phyloP scores from a whole-genome alignment of 2,329 filamentous ascomycete genomes.

The Huntiella omanensis region DNA sequence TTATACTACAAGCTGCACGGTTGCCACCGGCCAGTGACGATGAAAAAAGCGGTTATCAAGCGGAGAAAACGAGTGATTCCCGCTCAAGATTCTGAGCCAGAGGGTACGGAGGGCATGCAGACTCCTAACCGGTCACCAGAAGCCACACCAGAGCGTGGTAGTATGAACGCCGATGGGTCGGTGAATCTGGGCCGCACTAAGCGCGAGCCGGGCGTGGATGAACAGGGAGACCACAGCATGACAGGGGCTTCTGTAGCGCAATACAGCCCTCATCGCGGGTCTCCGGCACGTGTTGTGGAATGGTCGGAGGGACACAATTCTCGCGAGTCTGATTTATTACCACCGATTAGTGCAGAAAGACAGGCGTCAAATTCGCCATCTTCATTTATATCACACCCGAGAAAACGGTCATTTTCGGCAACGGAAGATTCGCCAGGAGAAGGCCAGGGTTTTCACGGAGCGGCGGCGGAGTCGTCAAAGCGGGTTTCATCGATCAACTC shows the following conservation, averaged over 20 bases:
- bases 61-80: constrained; percentile 86
- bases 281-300: background rate
- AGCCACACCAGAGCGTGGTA: constrained; percentile 30
- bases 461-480: constrained; percentile 27
- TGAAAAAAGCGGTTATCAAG: constrained; percentile 98
- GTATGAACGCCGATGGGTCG: constrained; percentile 43
- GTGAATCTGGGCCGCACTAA: constrained; percentile 39
- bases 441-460: constrained; percentile 13
- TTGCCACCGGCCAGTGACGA: constrained; percentile 80
- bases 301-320: background rate
- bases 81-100: constrained; percentile 33
- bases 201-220: constrained; percentile 14
- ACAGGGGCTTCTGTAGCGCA: background rate
- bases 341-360: constrained; percentile 24
- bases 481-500: constrained; percentile 59
- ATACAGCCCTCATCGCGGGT: constrained; percentile 1
- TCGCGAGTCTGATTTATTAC: background rate
- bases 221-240: constrained; percentile 3
- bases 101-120: constrained; percentile 28
- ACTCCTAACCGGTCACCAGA: constrained; percentile 22
- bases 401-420: constrained; percentile 50
- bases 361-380: constrained; percentile 41
- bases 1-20: constrained; percentile 94
- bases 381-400: constrained; percentile 37
- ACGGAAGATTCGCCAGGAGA: constrained; percentile 31